Evolutionary conservation across 768 basidiomycete genomes (phyloP).

Genomic region (Rhizopogon vulgaris): DNA sequence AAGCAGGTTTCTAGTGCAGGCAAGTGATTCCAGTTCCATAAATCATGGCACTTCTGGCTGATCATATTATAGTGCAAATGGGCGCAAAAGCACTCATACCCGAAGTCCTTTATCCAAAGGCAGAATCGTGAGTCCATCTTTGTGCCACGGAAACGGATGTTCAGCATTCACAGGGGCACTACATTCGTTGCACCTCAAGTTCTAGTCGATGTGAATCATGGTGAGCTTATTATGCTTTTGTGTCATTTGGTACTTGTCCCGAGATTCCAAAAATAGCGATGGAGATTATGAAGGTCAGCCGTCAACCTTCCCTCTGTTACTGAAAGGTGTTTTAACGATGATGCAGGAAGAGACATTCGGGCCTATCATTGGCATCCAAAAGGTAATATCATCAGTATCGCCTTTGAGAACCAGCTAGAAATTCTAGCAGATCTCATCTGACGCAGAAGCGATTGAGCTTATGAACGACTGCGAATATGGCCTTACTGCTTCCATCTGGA

Average conservation of each 20-base stretch:
- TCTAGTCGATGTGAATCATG: constrained; percentile 81
- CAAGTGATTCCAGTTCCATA: constrained; percentile 26
- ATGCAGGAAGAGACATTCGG: constrained; percentile 85
- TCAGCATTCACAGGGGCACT: constrained; percentile 47
- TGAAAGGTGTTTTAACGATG: background rate
- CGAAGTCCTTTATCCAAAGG: constrained; percentile 58
- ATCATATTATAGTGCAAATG: constrained; percentile 44
- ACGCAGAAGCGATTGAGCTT: constrained; percentile 80
- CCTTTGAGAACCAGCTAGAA: background rate
- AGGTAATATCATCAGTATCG: constrained; percentile 38
- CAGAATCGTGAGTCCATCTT: constrained; percentile 48
- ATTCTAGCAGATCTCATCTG: constrained; percentile 56
- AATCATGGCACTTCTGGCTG: background rate
- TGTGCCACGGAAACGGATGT: constrained; percentile 1
- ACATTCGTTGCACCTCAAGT: constrained; percentile 91
- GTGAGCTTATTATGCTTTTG: constrained; percentile 38
- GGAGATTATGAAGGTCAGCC: constrained; percentile 82
- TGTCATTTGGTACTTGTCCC: constrained; percentile 3
- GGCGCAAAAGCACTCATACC: constrained; percentile 78
- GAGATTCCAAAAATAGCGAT: constrained; percentile 46
- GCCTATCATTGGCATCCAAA: constrained; percentile 89
- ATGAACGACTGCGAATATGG: constrained; percentile 99
- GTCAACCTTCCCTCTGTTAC: constrained; percentile 29
- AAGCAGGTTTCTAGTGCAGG: constrained; percentile 85
- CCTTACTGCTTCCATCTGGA: constrained; percentile 94